A percentile compares a stretch with the other conserved stretches of the same genome.
Evolutionary conservation across 78 protist genomes (phyloP).

Genomic region (Dictyostelium capitatum): DNA sequence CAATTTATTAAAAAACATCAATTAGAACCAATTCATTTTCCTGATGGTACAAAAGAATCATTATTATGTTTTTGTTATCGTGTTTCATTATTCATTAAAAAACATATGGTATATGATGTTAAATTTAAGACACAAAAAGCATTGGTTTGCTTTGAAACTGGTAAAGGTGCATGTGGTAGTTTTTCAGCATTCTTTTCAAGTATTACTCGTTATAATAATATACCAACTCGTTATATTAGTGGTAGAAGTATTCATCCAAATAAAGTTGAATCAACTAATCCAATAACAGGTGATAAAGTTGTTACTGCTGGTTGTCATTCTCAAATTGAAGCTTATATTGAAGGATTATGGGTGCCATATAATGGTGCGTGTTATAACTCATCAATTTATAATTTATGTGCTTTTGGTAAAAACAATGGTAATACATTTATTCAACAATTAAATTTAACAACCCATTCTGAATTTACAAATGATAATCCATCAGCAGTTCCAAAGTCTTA

Average conservation of each 20-base stretch:
- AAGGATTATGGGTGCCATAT: constrained; percentile 38
- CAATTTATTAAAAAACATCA: constrained; percentile 3
- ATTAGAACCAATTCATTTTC: not conserved
- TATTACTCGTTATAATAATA: constrained; percentile 20
- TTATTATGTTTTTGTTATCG: constrained; percentile 37
- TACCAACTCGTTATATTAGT: constrained; percentile 14
- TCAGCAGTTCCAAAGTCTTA: not conserved
- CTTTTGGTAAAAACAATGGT: constrained; percentile 28
- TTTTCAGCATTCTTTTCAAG: not conserved
- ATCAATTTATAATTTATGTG: not conserved
- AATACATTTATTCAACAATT: not conserved
- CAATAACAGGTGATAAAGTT: not conserved
- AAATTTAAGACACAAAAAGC: constrained; percentile 19
- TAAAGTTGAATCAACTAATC: not conserved
- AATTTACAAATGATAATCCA: not conserved
- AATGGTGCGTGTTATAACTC: not conserved
- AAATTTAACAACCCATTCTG: not conserved
- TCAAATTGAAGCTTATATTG: constrained; percentile 9
- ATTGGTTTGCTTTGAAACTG: not conserved
- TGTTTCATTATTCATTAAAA: constrained; percentile 41
- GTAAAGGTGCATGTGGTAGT: not conserved
- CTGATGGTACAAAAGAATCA: constrained; percentile 15
- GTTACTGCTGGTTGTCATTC: not conserved
- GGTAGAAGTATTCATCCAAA: not conserved
- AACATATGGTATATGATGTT: not conserved